Percentiles rank a stretch among this genome's conserved stretches.
These are phyloP conservation scores for Botryotinia narcissicola DNA, from an alignment of 2,329 filamentous ascomycete species.

Conservation along the genomic window DNA sequence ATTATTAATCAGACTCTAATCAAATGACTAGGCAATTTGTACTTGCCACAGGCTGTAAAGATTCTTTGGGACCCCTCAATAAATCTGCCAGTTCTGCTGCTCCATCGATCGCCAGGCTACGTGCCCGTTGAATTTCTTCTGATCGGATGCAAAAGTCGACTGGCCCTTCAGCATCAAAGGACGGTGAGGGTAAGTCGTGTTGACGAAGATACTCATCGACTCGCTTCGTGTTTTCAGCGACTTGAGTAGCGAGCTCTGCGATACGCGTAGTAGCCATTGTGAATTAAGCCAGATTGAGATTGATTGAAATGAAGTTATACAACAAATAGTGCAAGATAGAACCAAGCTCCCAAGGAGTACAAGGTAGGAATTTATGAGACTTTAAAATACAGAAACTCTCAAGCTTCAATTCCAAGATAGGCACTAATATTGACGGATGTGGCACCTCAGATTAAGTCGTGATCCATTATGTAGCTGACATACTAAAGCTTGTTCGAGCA, in stretches of 20 bases:
- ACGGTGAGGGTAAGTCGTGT: constrained; percentile 1
- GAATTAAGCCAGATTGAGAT: background rate
- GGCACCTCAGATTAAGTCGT: background rate
- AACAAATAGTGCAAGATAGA: background rate
- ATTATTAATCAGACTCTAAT: background rate
- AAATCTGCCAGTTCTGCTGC: constrained; percentile 3
- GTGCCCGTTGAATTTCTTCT: background rate
- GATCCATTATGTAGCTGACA: background rate
- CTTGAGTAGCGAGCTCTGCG: background rate
- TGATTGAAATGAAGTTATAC: background rate
- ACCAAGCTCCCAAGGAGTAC: background rate
- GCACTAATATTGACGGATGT: background rate
- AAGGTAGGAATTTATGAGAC: background rate
- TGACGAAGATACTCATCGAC: constrained; percentile 4
- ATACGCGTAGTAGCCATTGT: background rate
- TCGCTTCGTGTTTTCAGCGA: background rate
- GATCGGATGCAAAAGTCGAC: constrained; percentile 5
- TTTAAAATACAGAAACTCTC: background rate
- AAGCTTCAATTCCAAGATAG: background rate
- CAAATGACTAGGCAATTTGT: background rate
- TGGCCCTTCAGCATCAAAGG: constrained; percentile 2
- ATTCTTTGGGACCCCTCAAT: background rate
- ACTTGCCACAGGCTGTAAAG: constrained; percentile 1
- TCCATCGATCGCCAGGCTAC: background rate
- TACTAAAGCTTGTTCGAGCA: background rate